phyloP scores from a whole-genome alignment of 306 rosid genomes.

The Arachis hypogaea region DNA sequence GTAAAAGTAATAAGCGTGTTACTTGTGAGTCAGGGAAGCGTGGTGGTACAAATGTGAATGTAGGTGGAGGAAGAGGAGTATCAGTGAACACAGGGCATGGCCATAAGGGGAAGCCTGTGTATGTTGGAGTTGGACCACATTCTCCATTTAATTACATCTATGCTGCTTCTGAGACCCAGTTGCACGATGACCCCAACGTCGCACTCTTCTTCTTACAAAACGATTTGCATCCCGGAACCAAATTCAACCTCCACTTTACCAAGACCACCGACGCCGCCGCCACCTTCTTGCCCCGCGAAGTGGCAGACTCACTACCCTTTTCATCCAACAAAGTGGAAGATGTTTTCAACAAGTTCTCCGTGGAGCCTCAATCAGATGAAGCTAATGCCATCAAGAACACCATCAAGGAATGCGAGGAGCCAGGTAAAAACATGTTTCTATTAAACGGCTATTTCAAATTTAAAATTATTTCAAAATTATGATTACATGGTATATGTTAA shows the following conservation, averaged over 20 bases:
- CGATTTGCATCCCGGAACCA: slow-evolving; percentile 47
- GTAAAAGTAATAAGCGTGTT: no score
- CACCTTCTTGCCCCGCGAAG: slow-evolving; percentile 59
- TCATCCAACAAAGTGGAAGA: slow-evolving; percentile 56
- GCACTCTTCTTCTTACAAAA: slow-evolving; percentile 79
- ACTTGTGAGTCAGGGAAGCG: slow-evolving; percentile 26
- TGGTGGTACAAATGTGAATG: slow-evolving; percentile 47
- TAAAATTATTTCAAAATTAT: no score
- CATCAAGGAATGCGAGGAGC: slow-evolving; percentile 59
- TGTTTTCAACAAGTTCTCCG: slow-evolving; percentile 43
- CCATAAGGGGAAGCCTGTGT: slow-evolving; percentile 61
- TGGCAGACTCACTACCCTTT: slow-evolving; percentile 58
- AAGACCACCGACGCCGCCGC: slow-evolving; percentile 38
- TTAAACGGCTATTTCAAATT: no score
- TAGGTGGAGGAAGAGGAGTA: slow-evolving; percentile 70
- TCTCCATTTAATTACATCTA: rapidly evolving
- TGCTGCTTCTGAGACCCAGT: slow-evolving; percentile 65
- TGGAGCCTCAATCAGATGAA: slow-evolving; percentile 52
- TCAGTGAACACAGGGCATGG: slow-evolving; percentile 51
- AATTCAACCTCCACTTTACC: slow-evolving; percentile 57
- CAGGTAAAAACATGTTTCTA: not conserved
- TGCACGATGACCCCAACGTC: slow-evolving; percentile 56
- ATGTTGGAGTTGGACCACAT: slow-evolving; percentile 47
- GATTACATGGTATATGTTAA: no score
- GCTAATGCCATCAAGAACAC: slow-evolving; percentile 52